Evolutionary conservation across 768 basidiomycete species (phyloP), one percentile per base, ranked within the genome.

Genomic region (Boletus vermiculosoides): DNA sequence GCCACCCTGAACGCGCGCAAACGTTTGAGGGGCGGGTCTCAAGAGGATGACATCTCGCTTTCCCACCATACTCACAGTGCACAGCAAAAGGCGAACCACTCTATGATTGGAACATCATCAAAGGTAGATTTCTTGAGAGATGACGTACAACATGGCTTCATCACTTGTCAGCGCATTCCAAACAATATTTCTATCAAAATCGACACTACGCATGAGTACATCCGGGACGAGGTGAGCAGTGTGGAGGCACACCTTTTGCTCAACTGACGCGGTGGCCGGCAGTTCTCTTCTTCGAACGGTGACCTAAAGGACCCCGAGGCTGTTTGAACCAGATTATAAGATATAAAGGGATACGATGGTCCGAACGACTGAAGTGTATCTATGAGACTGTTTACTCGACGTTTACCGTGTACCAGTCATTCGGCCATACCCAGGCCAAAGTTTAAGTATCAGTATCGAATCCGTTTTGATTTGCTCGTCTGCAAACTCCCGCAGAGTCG

Each of bases 151-250:
- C 15, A 12, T 20, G 22, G 40, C 2, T 44, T 37, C 20, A 59
- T 45, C n/a, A 28, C 13, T 10, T 5, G 33, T 56, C 30, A 63
- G 69, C 58, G 48, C 4, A 2, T 45, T 60, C 76, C 77, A 45
- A 77, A 78, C 49, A 80, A 80, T 58, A 82, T 86, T 60, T 82
- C 84, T 34, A 85, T 87, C 72, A 83, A 83, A 71, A 82, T 86
- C 54, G 82, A 86, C 65, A 85, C 84, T 9, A 83, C 76, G 40
- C 77, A 82, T 30, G 84, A 85, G 54, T 76, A 74, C 46, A 66
- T 72, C 46, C 76, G 69, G 34, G 83, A 83, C 58, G 69, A 62
- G 57, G 71, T 71, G 22, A 50, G 70, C n/a, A 23, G 25, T 7
- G 20, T 15, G 36, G 37, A 1, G 9, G 15, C 15, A 22, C 6